Conservation (phyloP, 768 basidiomycete genomes). For the Mycena latifolia region DNA sequence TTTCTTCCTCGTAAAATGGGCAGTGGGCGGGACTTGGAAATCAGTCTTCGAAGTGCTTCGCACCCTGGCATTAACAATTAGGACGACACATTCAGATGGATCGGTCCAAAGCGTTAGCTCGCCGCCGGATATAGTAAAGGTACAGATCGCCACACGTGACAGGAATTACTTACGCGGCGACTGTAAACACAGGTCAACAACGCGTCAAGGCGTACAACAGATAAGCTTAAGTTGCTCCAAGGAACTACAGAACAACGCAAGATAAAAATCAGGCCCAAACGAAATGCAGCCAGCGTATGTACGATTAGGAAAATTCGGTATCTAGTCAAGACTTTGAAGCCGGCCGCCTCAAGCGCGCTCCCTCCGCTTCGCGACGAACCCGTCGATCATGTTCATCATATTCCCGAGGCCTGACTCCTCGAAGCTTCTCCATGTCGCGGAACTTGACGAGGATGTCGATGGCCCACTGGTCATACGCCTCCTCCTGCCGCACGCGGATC, state of each 20-base stretch:
- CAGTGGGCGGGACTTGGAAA: too few relatives aligned
- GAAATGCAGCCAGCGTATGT: not conserved
- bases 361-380: conserved; percentile 42
- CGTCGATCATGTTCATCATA: conserved; percentile 81
- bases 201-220: too few relatives aligned
- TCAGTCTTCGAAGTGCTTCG: too few relatives aligned
- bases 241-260: not conserved
- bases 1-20: too few relatives aligned
- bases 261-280: not conserved
- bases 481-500: conserved; percentile 81
- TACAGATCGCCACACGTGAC: too few relatives aligned
- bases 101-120: too few relatives aligned
- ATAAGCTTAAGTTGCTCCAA: too few relatives aligned
- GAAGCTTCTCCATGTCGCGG: conserved; percentile 89
- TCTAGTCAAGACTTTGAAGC: not conserved
- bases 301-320: conserved; percentile 9
- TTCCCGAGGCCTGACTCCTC: conserved; percentile 75
- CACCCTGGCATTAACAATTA: too few relatives aligned
- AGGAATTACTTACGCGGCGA: too few relatives aligned
- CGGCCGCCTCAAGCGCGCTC: not conserved
- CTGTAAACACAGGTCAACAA: too few relatives aligned
- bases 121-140: too few relatives aligned
- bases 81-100: too few relatives aligned
- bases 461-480: conserved; percentile 95
- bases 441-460: conserved; percentile 97